These are phyloP conservation scores for Verticillium nonalfalfae DNA, from an alignment of 2,329 filamentous ascomycete genomes.

Conservation along the genomic window DNA sequence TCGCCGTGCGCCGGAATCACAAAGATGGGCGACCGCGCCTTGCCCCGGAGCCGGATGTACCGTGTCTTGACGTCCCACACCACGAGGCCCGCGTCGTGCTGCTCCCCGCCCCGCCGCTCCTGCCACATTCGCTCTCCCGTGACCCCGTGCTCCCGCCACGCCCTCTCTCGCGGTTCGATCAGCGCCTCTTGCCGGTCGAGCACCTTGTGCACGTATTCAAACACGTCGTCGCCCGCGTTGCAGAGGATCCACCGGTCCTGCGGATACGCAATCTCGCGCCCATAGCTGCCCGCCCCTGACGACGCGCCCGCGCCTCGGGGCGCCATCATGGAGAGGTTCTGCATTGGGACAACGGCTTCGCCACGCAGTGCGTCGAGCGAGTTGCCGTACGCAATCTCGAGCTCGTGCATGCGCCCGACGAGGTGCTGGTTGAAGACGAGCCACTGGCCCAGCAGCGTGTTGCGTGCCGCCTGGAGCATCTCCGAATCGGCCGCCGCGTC, in stretches of 20 bases:
- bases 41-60: constrained; percentile 43
- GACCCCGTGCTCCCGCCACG: constrained; percentile 29
- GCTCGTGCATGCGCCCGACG: constrained; percentile 47
- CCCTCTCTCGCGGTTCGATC: constrained; percentile 24
- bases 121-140: constrained; percentile 31
- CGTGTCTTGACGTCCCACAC: constrained; percentile 42
- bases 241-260: constrained; percentile 51
- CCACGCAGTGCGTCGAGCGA: constrained; percentile 41
- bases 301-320: constrained; percentile 16
- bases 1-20: constrained; percentile 42
- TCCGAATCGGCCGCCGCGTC: constrained; percentile 24
- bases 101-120: constrained; percentile 18
- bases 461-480: constrained; percentile 36
- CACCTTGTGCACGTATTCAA: constrained; percentile 34
- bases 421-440: constrained; percentile 48
- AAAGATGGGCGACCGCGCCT: constrained; percentile 41
- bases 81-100: constrained; percentile 37
- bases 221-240: constrained; percentile 48
- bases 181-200: constrained; percentile 39
- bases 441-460: constrained; percentile 51
- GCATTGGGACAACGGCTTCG: constrained; percentile 42
- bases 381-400: constrained; percentile 47
- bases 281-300: constrained; percentile 10
- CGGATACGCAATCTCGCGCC: constrained; percentile 45
- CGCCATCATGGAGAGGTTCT: constrained; percentile 46